phyloP scores from a whole-genome alignment of 2,329 filamentous ascomycete genomes.

The Pseudogymnoascus sp. region DNA sequence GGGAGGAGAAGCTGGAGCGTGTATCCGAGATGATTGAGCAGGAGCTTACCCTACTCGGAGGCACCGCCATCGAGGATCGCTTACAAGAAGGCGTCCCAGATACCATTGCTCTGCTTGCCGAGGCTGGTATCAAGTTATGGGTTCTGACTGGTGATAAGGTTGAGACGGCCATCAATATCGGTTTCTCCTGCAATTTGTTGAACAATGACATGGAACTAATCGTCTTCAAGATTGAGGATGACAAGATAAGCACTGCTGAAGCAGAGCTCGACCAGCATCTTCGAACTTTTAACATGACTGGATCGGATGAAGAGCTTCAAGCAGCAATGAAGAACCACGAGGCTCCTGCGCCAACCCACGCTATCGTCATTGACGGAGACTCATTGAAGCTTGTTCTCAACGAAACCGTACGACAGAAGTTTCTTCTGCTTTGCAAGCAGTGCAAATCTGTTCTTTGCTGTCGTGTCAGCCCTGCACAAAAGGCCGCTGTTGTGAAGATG shows the following conservation, averaged over 20 bases:
- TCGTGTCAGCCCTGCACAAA: conserved; percentile 92
- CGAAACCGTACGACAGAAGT: conserved; percentile 79
- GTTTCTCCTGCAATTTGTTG: conserved; percentile 94
- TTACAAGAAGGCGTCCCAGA: conserved; percentile 95
- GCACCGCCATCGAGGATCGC: conserved; percentile 94
- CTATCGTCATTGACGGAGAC: conserved; percentile 90
- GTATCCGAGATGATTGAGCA: conserved; percentile 88
- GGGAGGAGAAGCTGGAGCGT: conserved; percentile 87
- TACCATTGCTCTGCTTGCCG: conserved; percentile 80
- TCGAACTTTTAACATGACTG: conserved; percentile 65
- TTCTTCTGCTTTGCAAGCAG: conserved; percentile 89
- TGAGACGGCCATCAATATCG: conserved; percentile 98
- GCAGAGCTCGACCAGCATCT: conserved; percentile 68
- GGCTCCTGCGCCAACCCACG: conserved; percentile 78
- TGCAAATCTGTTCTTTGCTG: conserved; percentile 96
- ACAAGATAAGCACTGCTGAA: conserved; percentile 54
- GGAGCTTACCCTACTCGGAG: conserved; percentile 77
- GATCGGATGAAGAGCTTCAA: conserved; percentile 75
- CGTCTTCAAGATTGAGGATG: conserved; percentile 75
- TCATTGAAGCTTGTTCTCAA: conserved; percentile 81
- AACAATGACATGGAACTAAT: conserved; percentile 98
- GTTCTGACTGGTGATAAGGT: conserved; percentile 97
- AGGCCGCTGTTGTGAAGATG: conserved; percentile 92
- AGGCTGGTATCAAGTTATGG: conserved; percentile 97
- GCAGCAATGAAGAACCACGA: conserved; percentile 75